These are phyloP conservation scores for Thyridium curvatum DNA, from an alignment of 2,329 filamentous ascomycete species.

Conservation along the genomic window DNA sequence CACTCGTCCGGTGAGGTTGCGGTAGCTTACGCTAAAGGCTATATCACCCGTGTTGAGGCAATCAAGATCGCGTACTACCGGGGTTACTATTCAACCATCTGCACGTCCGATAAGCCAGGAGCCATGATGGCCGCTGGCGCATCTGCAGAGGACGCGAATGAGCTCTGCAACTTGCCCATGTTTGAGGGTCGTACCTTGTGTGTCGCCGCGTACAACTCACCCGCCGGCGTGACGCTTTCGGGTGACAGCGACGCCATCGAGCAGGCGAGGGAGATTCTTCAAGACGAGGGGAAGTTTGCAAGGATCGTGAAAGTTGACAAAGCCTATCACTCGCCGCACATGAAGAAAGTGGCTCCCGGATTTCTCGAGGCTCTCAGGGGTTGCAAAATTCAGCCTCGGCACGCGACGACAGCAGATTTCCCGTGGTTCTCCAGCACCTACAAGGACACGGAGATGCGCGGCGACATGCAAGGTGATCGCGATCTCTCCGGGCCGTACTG, in stretches of 20 bases:
- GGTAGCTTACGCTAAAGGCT: constrained; percentile 32
- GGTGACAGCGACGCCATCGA: constrained; percentile 20
- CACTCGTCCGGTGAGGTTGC: constrained; percentile 43
- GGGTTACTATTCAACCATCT: constrained; percentile 23
- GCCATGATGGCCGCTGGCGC: constrained; percentile 36
- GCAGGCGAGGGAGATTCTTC: constrained; percentile 15
- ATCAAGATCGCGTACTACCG: constrained; percentile 36
- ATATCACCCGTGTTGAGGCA: constrained; percentile 26
- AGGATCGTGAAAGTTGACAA: constrained; percentile 21
- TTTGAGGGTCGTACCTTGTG: constrained; percentile 14
- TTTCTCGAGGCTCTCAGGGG: constrained; percentile 22
- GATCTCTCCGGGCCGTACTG: constrained; percentile 27
- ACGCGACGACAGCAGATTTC: constrained; percentile 35
- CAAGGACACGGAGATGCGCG: constrained; percentile 8
- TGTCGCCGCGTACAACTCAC: constrained; percentile 39
- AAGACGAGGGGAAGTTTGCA: constrained; percentile 13
- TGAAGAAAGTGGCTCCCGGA: constrained; percentile 28
- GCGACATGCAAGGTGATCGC: constrained; percentile 14
- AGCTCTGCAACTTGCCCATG: constrained; percentile 16
- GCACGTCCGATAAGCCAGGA: constrained; percentile 15
- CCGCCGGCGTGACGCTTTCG: constrained; percentile 35
- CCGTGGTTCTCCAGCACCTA: constrained; percentile 5
- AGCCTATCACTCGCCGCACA: constrained; percentile 39
- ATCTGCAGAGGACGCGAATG: constrained; percentile 19
- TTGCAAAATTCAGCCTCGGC: constrained; percentile 9